Conservation (phyloP, 2,329 filamentous ascomycete species). For the Magnaporthiopsis incrustans region DNA sequence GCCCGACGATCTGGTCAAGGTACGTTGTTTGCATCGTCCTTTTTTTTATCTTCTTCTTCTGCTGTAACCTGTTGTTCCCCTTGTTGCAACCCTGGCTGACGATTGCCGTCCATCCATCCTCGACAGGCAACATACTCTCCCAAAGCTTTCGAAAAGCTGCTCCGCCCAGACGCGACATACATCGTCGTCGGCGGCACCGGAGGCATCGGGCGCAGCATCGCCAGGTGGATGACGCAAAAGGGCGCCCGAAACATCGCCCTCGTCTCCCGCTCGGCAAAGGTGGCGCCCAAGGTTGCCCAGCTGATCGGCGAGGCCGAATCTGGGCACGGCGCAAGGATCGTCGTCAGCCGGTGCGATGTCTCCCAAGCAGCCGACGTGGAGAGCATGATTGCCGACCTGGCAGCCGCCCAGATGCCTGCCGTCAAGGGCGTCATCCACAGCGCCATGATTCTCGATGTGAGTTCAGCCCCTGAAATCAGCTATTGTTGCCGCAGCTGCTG, state of each 20-base stretch:
- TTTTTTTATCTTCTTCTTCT: not conserved
- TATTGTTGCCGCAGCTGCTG: not conserved
- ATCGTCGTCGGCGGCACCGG: slow-evolving; percentile 16
- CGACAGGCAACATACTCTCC: slow-evolving; percentile 8
- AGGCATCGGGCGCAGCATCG: slow-evolving; percentile 16
- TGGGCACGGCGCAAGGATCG: slow-evolving; percentile 8
- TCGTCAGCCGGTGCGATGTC: slow-evolving; percentile 12
- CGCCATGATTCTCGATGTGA: slow-evolving; percentile 14
- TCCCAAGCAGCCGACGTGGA: slow-evolving; percentile 9
- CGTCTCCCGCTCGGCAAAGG: slow-evolving; percentile 8
- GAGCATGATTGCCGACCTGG: slow-evolving; percentile 9
- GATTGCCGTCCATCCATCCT: not conserved
- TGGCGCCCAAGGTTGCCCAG: slow-evolving; percentile 12
- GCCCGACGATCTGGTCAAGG: slow-evolving; percentile 10
- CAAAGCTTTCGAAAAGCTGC: slow-evolving; percentile 7
- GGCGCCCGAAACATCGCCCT: slow-evolving; percentile 16
- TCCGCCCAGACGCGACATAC: slow-evolving; percentile 15
- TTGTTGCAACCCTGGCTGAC: not conserved
- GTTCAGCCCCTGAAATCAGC: not conserved
- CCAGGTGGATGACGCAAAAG: slow-evolving; percentile 15
- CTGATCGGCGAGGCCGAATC: slow-evolving; percentile 11
- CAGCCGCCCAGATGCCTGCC: slow-evolving; percentile 14
- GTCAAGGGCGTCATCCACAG: slow-evolving; percentile 14
- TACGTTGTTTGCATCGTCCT: not conserved
- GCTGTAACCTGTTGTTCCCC: not conserved